Evolutionary conservation across 441 rosid species (phyloP).

Genomic region (Adansonia madagascariensis): DNA sequence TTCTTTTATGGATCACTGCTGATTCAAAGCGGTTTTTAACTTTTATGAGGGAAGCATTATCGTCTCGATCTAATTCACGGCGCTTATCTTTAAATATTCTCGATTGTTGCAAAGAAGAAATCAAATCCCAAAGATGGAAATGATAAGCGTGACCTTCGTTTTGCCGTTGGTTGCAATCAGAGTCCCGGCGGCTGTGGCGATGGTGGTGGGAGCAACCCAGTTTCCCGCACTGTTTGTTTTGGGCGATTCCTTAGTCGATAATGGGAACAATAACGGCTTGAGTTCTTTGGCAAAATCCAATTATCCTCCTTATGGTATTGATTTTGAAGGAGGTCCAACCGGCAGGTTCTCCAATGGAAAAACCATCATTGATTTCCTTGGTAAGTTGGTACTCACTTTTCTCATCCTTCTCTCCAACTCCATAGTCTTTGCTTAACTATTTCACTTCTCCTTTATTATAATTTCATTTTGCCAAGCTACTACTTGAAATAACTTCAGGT

Average conservation of each 20-base stretch:
- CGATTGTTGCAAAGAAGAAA: neutral
- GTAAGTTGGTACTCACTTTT: constrained; percentile 2
- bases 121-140: neutral
- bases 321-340: constrained; percentile 31
- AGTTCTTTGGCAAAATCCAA: constrained; percentile 35
- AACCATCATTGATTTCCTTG: constrained; percentile 31
- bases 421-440: too few relatives aligned
- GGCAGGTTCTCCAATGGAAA: constrained; percentile 43
- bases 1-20: neutral
- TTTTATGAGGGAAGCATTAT: neutral
- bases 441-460: too few relatives aligned
- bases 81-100: neutral
- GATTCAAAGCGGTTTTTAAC: constrained; percentile 9
- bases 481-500: too few relatives aligned
- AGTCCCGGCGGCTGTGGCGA: neutral
- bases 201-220: constrained; percentile 3
- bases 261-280: constrained; percentile 38
- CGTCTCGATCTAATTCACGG: constrained; percentile 28
- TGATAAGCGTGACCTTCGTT: neutral
- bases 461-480: too few relatives aligned
- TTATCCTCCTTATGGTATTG: constrained; percentile 34
- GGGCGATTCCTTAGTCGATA: constrained; percentile 39
- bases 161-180: neutral
- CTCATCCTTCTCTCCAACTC: neutral
- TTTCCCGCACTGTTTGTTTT: constrained; percentile 35